Percentiles rank a stretch among this genome's conserved stretches.
Evolutionary conservation across 225 moss, liverwort and hornwort species (phyloP).

Genomic region (Marchantia polymorpha): DNA sequence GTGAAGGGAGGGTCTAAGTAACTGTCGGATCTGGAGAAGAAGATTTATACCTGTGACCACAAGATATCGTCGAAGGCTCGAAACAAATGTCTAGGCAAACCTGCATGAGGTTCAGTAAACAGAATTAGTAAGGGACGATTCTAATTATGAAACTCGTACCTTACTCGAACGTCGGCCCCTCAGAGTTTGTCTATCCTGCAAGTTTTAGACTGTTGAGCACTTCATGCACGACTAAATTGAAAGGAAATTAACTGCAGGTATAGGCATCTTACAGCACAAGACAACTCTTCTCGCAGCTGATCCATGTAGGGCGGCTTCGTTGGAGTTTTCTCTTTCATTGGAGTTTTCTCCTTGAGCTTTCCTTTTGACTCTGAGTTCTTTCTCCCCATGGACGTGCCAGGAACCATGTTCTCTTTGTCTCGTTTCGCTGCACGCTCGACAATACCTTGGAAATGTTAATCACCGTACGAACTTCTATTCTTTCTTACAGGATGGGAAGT

Average conservation of each 20-base stretch:
- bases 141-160: too few relatives aligned
- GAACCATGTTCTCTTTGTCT: constrained; percentile 43
- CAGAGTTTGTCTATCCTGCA: too few relatives aligned
- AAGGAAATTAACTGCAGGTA: background rate
- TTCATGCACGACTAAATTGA: background rate
- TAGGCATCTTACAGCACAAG: constrained; percentile 62
- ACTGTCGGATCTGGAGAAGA: background rate
- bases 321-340: constrained; percentile 31
- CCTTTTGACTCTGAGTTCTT: constrained; percentile 18
- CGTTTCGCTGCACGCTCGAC: constrained; percentile 18
- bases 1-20: background rate
- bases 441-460: too few relatives aligned
- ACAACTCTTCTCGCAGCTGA: constrained; percentile 74
- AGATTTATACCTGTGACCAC: constrained; percentile 77
- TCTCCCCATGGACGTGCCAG: constrained; percentile 14
- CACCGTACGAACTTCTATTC: too few relatives aligned
- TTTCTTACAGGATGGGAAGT: too few relatives aligned
- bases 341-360: constrained; percentile 30
- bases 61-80: constrained; percentile 86
- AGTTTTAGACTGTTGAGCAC: background rate
- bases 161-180: too few relatives aligned
- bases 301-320: constrained; percentile 55
- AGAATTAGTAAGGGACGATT: background rate
- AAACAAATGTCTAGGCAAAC: constrained; percentile 92
- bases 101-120: constrained; percentile 33